Evolutionary conservation across 345 rosid species (phyloP), one percentile per base, ranked within the genome.

Genomic region (Viola odorata): DNA sequence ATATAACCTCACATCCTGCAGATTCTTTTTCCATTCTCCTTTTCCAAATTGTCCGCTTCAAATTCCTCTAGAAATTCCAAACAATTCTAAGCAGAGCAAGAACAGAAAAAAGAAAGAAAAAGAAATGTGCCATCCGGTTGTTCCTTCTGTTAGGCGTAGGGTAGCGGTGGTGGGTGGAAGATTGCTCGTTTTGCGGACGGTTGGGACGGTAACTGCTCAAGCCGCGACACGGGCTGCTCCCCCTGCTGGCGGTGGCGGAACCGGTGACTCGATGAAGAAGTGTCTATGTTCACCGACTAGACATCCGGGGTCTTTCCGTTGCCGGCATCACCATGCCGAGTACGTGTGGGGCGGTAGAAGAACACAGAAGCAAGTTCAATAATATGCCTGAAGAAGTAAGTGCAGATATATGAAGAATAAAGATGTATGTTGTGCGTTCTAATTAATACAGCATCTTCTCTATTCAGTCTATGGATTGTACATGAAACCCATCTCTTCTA

Each of bases 231-330:
- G 37, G 5, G 62, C 56, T 4, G 58, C 13, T 7, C 38, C 47
- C 0, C 58, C 8, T 8, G 67, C 1, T 47, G 71, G 7, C 3
- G 62, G 68, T 37, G 63, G 56, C 45, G 80, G 2, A 23, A 23
- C 32, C 32, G 32, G 58, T 5, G 48, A 77, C 44, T 59, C 68
- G 39, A 69, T 50, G 55, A 81, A 74, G 82, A 51, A 16, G 69
- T 88, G 95, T 38, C 45, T 82, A 5, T 91, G 95, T 70, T 88
- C 95, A 7, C 95, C 95, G 5, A 80, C 91, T 5, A 75, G 36
- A 69, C 98, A 91, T 55, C 87, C 91, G 0, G 84, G 97, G 17
- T 88, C 97, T 7, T 88, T 91, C 70, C 69, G 85, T 73, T 88
- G 94, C 76, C 78, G 96, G 82, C 73, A 73, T 58, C 96, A 91